Evolutionary conservation across 2,329 filamentous ascomycete species (phyloP).

Genomic region (Magnaporthiopsis incrustans): DNA sequence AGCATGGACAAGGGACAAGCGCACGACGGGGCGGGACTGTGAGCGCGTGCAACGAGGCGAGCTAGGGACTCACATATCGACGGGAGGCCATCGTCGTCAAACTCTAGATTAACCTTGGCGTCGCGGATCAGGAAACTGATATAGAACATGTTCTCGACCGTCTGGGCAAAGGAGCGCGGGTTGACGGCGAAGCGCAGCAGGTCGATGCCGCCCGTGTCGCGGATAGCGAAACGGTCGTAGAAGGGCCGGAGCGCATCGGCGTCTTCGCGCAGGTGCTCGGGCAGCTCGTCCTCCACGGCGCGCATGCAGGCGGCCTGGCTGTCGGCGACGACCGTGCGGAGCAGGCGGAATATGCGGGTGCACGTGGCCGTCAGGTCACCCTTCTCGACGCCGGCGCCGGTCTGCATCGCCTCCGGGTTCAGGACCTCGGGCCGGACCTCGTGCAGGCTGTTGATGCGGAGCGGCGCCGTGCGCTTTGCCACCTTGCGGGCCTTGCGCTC

Average conservation of each 20-base stretch:
- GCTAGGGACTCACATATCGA: constrained; percentile 58
- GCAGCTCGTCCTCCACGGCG: constrained; percentile 34
- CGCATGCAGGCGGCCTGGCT: constrained; percentile 26
- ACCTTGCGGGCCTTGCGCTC: constrained; percentile 73
- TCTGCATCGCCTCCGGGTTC: constrained; percentile 56
- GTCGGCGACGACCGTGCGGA: constrained; percentile 43
- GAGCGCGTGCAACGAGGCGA: constrained; percentile 5
- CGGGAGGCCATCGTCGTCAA: constrained; percentile 68
- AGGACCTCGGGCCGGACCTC: constrained; percentile 76
- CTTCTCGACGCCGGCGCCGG: constrained; percentile 53
- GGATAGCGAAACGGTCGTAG: constrained; percentile 59
- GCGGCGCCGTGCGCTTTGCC: constrained; percentile 61
- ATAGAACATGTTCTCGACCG: constrained; percentile 95
- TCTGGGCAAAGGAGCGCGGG: constrained; percentile 84
- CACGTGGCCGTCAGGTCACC: constrained; percentile 75
- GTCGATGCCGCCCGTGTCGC: constrained; percentile 62
- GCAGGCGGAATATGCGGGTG: constrained; percentile 54
- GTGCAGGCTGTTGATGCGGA: constrained; percentile 58
- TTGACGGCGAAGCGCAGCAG: constrained; percentile 87
- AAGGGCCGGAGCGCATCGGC: constrained; percentile 28
- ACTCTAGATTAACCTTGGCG: constrained; percentile 65
- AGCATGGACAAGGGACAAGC: not conserved
- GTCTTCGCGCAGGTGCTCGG: constrained; percentile 31
- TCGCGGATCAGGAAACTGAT: constrained; percentile 90
- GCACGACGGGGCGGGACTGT: not conserved